Base-by-base conservation (phyloP, 1,139 yeast genomes). In the Debaryomyces psychrophilus region DNA sequence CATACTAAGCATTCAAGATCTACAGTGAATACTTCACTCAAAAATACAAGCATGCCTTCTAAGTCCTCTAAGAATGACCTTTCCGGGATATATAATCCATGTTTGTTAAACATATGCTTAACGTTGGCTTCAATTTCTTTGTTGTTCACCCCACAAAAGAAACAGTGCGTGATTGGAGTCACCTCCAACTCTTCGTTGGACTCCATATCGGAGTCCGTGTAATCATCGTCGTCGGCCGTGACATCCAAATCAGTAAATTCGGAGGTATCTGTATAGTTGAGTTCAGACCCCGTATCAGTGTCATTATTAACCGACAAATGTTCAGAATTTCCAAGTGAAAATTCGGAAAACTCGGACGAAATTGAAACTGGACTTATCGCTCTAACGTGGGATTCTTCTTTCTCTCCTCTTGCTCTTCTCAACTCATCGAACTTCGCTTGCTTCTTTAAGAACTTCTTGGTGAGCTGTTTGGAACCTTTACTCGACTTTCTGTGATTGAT, bases 301-400 rank as follows among this genome's bases (percentile, higher is more conserved):
- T 49, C 45, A 20, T 25, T 34, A 26, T 26, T 25, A 26, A 31
- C 29, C 4, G 47, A 41, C 23, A 31, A 12, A 31, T 44, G 40
- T 11, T 37, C 25, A 5, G 86, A 76, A 8, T 82, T 85, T 11
- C 88, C 90, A 23, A 86, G 67, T 0, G 92, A 83, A 55, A 87
- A 79, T 43, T 80, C 77, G 0, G 95, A 85, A 28, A 82, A 67
- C 33, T 77, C 80, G 1, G 89, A 82, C 0, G 73, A 69, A 4
- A 79, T 73, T 3, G 87, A 80, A 0, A 80, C 75, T 1, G 87
- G 86, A 53, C 88, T 81, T 12, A 58, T 51, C 3, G 67, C 70
- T 59, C 82, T 60, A n/a, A 45, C 56, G 3, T 43, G 44, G 12
- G 44, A 53, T 20, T 47, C 58, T 8, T 52, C 44, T 15, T 37